Evolutionary conservation across 2,329 filamentous ascomycete species (phyloP).

Genomic region (Fusarium verrucosum): DNA sequence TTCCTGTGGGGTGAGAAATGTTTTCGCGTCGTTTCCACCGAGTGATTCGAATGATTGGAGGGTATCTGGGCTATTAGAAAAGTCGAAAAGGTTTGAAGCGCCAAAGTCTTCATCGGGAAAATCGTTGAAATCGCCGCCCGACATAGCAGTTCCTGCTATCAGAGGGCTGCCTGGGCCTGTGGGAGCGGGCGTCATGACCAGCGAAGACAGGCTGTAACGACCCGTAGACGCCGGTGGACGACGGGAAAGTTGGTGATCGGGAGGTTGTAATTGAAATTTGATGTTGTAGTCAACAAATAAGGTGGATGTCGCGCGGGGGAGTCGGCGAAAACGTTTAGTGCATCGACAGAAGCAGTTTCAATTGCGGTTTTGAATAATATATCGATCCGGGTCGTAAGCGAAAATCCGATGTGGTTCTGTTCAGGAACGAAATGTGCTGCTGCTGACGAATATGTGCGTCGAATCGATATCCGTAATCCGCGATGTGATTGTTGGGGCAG

Average conservation of each 20-base stretch:
- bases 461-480: slow-evolving; percentile 29
- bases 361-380: neutral
- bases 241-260: slow-evolving; percentile 17
- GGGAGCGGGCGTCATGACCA: slow-evolving; percentile 51
- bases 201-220: slow-evolving; percentile 36
- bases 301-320: slow-evolving; percentile 39
- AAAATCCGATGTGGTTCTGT: slow-evolving; percentile 9
- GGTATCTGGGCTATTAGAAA: slow-evolving; percentile 51
- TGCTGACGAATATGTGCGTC: slow-evolving; percentile 26
- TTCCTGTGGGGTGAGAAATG: slow-evolving; percentile 48
- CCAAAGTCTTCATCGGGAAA: slow-evolving; percentile 52
- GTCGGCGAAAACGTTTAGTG: slow-evolving; percentile 22
- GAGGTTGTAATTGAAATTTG: slow-evolving; percentile 35
- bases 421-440: slow-evolving; percentile 23
- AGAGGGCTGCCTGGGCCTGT: slow-evolving; percentile 51
- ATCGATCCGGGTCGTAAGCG: neutral
- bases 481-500: slow-evolving; percentile 41
- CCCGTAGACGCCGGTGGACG: slow-evolving; percentile 25
- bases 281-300: slow-evolving; percentile 36
- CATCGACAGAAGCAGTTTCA: slow-evolving; percentile 30
- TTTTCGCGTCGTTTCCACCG: slow-evolving; percentile 45
- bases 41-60: slow-evolving; percentile 49
- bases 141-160: slow-evolving; percentile 51
- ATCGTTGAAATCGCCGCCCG: slow-evolving; percentile 51
- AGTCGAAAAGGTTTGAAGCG: slow-evolving; percentile 49